Percentiles rank a stretch among this genome's conserved stretches.
Evolutionary conservation across 805 yeast genomes (phyloP).

Genomic region (Starmerella cellae): DNA sequence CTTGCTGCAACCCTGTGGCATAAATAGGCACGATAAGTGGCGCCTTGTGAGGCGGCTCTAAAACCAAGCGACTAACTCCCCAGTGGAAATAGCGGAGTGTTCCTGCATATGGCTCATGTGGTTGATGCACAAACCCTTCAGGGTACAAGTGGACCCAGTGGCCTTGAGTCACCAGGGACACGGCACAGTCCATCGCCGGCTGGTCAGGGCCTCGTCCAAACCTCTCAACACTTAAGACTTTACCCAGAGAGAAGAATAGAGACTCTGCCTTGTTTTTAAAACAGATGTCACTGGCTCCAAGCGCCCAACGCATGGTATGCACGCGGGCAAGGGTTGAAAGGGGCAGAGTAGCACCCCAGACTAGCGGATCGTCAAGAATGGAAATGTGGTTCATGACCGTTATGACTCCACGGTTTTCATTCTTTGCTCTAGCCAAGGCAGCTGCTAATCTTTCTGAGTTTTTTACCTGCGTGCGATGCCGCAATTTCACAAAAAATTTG

Average conservation of each 20-base stretch:
- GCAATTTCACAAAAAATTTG: slow-evolving; percentile 44
- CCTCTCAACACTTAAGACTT: slow-evolving; percentile 71
- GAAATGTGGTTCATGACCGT: slow-evolving; percentile 81
- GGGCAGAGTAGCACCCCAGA: slow-evolving; percentile 79
- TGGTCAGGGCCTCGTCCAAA: slow-evolving; percentile 93
- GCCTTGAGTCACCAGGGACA: slow-evolving; percentile 40
- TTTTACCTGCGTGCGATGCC: slow-evolving; percentile 51
- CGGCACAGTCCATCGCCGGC: slow-evolving; percentile 74
- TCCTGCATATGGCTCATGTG: slow-evolving; percentile 58
- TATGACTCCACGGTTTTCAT: slow-evolving; percentile 59
- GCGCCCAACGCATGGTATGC: slow-evolving; percentile 76
- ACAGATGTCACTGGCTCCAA: slow-evolving; percentile 87
- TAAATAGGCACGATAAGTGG: slow-evolving; percentile 85
- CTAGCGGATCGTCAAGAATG: slow-evolving; percentile 68
- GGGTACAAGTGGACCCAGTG: slow-evolving; percentile 89
- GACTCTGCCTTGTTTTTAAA: slow-evolving; percentile 32
- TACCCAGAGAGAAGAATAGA: slow-evolving; percentile 69
- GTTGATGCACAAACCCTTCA: slow-evolving; percentile 83
- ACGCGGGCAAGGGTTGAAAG: slow-evolving; percentile 44
- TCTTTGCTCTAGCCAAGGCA: slow-evolving; percentile 49
- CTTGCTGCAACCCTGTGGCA: slow-evolving; percentile 71
- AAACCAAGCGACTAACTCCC: slow-evolving; percentile 77
- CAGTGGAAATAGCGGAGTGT: slow-evolving; percentile 92
- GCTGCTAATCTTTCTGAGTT: slow-evolving; percentile 50
- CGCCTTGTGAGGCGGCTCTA: slow-evolving; percentile 60